Conservation (phyloP, 495 filamentous ascomycete genomes). For the Trichoderma reesei region DNA sequence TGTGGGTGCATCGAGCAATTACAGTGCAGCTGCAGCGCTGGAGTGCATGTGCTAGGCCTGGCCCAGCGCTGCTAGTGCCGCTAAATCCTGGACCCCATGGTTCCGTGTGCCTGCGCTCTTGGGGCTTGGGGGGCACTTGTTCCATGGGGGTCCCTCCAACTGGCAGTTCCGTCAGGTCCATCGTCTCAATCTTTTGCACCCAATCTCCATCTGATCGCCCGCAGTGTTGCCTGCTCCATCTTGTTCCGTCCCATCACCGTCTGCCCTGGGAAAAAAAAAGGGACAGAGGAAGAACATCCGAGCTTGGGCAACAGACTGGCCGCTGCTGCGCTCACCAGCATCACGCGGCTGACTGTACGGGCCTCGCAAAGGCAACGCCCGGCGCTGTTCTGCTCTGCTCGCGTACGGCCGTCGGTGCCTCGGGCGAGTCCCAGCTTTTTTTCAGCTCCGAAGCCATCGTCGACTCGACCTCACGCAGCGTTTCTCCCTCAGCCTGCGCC, state of each 20-base stretch:
- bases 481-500: not conserved
- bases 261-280: not conserved
- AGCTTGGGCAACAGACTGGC: not conserved
- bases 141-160: conserved; percentile 1
- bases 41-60: not conserved
- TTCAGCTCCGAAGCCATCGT: not conserved
- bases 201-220: conserved; percentile 7
- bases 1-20: not conserved
- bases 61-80: not conserved
- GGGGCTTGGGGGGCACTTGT: not conserved
- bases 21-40: conserved; percentile 1
- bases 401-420: not conserved
- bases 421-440: conserved; percentile 1
- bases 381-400: not conserved
- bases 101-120: not conserved
- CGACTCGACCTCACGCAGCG: not conserved
- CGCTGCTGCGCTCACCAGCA: not conserved
- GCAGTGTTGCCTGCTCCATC: not conserved
- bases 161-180: not conserved
- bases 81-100: not conserved
- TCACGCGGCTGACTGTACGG: not conserved
- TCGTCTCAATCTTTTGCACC: not conserved
- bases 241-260: not conserved
- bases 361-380: not conserved
- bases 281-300: not conserved